phyloP scores from a whole-genome alignment of 495 filamentous ascomycete species.

The Entonaema liquescens region DNA sequence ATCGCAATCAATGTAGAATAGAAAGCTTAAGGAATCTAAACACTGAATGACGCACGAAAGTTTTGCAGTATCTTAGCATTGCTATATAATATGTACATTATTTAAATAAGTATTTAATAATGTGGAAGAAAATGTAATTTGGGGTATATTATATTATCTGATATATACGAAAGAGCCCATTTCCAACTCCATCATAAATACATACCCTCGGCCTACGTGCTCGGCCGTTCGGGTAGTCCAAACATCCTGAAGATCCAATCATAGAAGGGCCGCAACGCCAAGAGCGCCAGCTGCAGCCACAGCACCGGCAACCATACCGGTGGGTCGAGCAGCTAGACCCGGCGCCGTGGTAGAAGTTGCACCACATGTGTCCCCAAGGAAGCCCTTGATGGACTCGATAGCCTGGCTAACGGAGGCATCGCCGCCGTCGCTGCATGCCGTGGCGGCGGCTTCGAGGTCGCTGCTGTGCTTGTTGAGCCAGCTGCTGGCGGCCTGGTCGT shows the following conservation, averaged over 20 bases:
- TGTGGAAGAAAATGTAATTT: not conserved
- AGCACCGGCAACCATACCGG: slow-evolving; percentile 28
- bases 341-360: not conserved
- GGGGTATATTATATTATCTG: not conserved
- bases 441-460: slow-evolving; percentile 9
- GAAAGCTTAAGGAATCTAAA: no score
- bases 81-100: no score
- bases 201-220: not conserved
- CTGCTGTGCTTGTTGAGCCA: slow-evolving; percentile 31
- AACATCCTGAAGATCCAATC: not conserved
- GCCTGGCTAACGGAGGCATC: slow-evolving; percentile 1
- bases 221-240: not conserved
- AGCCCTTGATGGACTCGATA: not conserved
- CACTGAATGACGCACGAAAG: no score
- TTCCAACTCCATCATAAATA: not conserved
- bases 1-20: no score
- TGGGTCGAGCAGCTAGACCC: slow-evolving; percentile 23
- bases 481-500: slow-evolving; percentile 29
- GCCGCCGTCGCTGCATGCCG: slow-evolving; percentile 8
- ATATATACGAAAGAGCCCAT: not conserved
- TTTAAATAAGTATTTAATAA: no score
- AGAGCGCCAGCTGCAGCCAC: slow-evolving; percentile 28
- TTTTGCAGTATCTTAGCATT: no score
- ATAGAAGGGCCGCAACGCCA: slow-evolving; percentile 18
- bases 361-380: not conserved